phyloP scores from a whole-genome alignment of 306 rosid species.

The Acacia acuminata region DNA sequence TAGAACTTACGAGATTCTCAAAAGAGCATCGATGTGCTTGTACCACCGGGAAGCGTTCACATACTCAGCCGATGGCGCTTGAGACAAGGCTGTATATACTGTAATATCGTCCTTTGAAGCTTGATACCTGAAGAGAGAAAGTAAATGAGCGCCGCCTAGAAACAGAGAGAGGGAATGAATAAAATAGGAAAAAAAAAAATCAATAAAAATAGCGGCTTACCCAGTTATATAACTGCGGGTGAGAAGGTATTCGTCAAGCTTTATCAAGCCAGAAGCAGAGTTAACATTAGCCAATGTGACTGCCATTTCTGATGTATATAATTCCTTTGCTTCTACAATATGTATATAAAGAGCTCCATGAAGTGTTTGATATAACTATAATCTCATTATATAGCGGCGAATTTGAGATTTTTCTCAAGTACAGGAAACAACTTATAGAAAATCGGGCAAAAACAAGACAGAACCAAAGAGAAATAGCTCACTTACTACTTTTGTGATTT shows the following conservation, averaged over 20 bases:
- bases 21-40: constrained; percentile 77
- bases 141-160: not conserved
- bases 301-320: constrained; percentile 51
- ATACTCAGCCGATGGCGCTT: constrained; percentile 55
- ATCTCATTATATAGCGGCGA: not conserved
- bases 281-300: constrained; percentile 51
- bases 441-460: too few relatives aligned
- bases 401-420: too few relatives aligned
- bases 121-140: too few relatives aligned
- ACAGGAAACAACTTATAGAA: too few relatives aligned
- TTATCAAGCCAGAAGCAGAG: constrained; percentile 74
- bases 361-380: not conserved
- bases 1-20: constrained; percentile 82
- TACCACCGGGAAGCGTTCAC: constrained; percentile 82
- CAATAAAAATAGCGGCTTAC: constrained; percentile 25
- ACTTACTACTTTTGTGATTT: too few relatives aligned
- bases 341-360: not conserved
- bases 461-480: too few relatives aligned
- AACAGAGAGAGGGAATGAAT: too few relatives aligned
- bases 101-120: too few relatives aligned
- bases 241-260: constrained; percentile 77
- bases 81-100: too few relatives aligned
- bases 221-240: constrained; percentile 91
- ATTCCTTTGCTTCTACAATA: constrained; percentile 36
- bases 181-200: not conserved